Conservation (phyloP, 495 filamentous ascomycete species). For the Jackrogersella multiformis region DNA sequence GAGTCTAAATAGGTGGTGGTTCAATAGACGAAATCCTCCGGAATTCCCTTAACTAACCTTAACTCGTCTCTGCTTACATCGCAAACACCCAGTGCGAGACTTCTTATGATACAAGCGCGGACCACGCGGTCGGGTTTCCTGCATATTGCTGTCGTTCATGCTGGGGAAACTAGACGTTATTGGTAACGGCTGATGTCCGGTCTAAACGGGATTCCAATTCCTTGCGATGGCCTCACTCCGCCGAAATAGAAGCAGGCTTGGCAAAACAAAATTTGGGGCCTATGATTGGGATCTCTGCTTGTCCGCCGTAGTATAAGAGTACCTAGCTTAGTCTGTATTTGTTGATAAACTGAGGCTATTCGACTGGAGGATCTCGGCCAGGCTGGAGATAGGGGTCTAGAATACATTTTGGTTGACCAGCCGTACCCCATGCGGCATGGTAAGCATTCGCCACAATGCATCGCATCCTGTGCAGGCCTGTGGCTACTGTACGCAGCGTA, state of each 20-base stretch:
- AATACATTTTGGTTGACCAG: slow-evolving; percentile 21
- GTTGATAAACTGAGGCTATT: slow-evolving; percentile 2
- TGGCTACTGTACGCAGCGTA: slow-evolving; percentile 11
- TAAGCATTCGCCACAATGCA: slow-evolving; percentile 31
- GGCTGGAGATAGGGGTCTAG: neutral
- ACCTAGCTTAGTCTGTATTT: neutral
- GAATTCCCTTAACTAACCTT: slow-evolving; percentile 41
- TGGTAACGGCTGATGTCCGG: neutral
- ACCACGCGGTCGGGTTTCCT: slow-evolving; percentile 39
- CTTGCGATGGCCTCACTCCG: neutral
- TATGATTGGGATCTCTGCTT: neutral
- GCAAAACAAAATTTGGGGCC: neutral
- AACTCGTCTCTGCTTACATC: slow-evolving; percentile 50
- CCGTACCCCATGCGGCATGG: slow-evolving; percentile 22
- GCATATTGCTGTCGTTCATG: slow-evolving; percentile 28
- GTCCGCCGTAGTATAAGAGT: neutral
- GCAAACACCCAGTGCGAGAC: slow-evolving; percentile 48
- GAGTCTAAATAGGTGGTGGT: neutral
- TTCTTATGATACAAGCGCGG: slow-evolving; percentile 50
- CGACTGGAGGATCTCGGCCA: slow-evolving; percentile 2
- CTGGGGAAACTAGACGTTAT: neutral
- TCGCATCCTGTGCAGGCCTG: slow-evolving; percentile 7
- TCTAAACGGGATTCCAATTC: neutral
- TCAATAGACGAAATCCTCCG: neutral
- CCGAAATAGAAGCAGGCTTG: neutral